phyloP scores from a whole-genome alignment of 768 basidiomycete genomes.

The Gloeopeniophorella convolvens region DNA sequence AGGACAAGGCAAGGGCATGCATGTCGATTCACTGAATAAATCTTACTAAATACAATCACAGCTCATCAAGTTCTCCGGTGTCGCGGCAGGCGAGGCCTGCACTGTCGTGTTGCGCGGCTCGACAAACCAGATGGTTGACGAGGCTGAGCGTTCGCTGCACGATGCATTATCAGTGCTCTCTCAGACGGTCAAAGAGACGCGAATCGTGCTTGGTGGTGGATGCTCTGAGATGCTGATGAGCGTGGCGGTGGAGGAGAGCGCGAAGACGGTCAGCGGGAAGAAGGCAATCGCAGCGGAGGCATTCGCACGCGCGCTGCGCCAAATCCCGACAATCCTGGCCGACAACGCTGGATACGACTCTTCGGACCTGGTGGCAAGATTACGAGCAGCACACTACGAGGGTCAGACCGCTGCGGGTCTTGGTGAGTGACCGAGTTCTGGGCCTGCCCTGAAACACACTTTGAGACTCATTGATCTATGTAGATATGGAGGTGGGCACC shows the following conservation, averaged over 20 bases:
- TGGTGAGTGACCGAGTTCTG: slow-evolving; percentile 42
- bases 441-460: neutral
- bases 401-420: slow-evolving; percentile 82
- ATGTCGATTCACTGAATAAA: slow-evolving; percentile 5
- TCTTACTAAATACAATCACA: slow-evolving; percentile 29
- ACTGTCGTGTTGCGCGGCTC: slow-evolving; percentile 97
- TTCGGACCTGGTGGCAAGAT: slow-evolving; percentile 84
- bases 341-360: slow-evolving; percentile 99
- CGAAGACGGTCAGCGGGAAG: slow-evolving; percentile 82
- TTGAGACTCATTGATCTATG: neutral
- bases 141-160: slow-evolving; percentile 95
- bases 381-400: slow-evolving; percentile 92
- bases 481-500: slow-evolving; percentile 84
- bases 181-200: slow-evolving; percentile 96
- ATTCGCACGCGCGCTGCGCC: slow-evolving; percentile 80
- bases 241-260: slow-evolving; percentile 86
- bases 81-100: slow-evolving; percentile 95
- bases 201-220: slow-evolving; percentile 90
- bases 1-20: slow-evolving; percentile 76
- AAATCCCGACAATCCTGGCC: slow-evolving; percentile 94
- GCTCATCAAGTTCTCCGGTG: slow-evolving; percentile 99
- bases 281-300: slow-evolving; percentile 94
- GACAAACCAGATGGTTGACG: slow-evolving; percentile 98
- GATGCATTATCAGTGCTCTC: slow-evolving; percentile 96
- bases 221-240: slow-evolving; percentile 99